phyloP scores from a whole-genome alignment of 306 rosid genomes.

The Parietaria judaica region DNA sequence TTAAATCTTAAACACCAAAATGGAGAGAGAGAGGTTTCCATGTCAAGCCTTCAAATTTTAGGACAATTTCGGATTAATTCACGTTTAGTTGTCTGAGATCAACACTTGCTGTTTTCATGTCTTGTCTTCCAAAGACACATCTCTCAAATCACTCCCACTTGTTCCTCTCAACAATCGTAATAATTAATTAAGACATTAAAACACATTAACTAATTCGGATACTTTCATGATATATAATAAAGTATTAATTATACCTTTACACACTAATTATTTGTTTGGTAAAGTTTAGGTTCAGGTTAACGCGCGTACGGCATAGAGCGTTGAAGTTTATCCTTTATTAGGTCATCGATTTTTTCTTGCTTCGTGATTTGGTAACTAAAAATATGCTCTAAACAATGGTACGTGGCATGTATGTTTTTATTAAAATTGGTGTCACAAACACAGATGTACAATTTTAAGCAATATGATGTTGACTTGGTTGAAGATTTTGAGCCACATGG shows the following conservation, averaged over 20 bases:
- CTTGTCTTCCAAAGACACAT: conserved; percentile 28
- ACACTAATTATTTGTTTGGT: background rate
- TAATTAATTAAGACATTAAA: background rate
- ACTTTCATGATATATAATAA: background rate
- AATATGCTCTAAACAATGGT: conserved; percentile 1
- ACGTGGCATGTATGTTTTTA: background rate
- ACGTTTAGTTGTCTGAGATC: conserved; percentile 27
- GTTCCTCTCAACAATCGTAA: background rate
- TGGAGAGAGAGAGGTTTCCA: conserved; percentile 14
- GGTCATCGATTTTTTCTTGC: background rate
- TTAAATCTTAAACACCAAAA: background rate
- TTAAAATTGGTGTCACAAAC: background rate
- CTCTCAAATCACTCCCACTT: conserved; percentile 5
- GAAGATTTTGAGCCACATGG: conserved; percentile 12
- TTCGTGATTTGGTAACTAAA: background rate
- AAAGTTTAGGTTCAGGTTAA: background rate
- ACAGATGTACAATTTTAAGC: conserved; percentile 1
- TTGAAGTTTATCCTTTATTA: background rate
- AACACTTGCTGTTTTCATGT: conserved; percentile 24
- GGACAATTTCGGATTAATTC: conserved; percentile 25
- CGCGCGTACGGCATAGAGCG: background rate
- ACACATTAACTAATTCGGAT: background rate
- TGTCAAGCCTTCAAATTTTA: conserved; percentile 30
- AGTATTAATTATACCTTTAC: background rate
- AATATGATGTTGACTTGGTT: conserved; percentile 1